phyloP scores from a whole-genome alignment of 164 flowering plant species.

The Vitis rotundifolia region DNA sequence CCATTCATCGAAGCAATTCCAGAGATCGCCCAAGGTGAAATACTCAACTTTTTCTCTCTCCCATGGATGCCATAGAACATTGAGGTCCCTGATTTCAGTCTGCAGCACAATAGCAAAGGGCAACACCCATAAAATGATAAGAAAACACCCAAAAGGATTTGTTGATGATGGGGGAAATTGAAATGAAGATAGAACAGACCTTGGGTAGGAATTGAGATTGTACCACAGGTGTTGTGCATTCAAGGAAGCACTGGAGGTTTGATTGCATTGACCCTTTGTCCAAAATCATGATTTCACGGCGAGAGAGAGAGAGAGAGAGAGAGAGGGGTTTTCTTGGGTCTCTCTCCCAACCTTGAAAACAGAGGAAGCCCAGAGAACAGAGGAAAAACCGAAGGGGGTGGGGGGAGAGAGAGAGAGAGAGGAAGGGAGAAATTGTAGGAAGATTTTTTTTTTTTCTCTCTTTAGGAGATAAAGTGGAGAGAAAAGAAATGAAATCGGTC shows the following conservation, averaged over 20 bases:
- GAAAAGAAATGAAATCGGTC: constrained; percentile 18
- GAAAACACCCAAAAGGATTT: background rate
- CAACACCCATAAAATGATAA: constrained; percentile 1
- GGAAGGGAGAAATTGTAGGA: constrained; percentile 27
- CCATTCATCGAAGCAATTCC: constrained; percentile 92
- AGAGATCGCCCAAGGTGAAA: constrained; percentile 80
- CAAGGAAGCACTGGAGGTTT: constrained; percentile 78
- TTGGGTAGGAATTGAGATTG: constrained; percentile 71
- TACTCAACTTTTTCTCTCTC: constrained; percentile 80
- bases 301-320: constrained; percentile 12
- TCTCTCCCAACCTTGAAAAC: constrained; percentile 31
- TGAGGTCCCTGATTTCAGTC: constrained; percentile 66
- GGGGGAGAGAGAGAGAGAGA: constrained; percentile 13
- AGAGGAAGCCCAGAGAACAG: constrained; percentile 9
- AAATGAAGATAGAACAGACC: constrained; percentile 38
- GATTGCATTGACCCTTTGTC: constrained; percentile 55
- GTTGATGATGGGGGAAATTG: too few species aligned
- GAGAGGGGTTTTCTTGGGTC: constrained; percentile 20
- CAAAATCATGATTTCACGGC: constrained; percentile 28
- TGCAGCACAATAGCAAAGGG: constrained; percentile 17
- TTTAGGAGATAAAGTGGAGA: constrained; percentile 12
- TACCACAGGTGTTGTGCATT: constrained; percentile 79
- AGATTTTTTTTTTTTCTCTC: constrained; percentile 5
- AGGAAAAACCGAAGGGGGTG: background rate
- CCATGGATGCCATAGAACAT: constrained; percentile 85